Evolutionary conservation across 2,329 filamentous ascomycete species (phyloP).

Genomic region (Scolecobasidium constrictum): DNA sequence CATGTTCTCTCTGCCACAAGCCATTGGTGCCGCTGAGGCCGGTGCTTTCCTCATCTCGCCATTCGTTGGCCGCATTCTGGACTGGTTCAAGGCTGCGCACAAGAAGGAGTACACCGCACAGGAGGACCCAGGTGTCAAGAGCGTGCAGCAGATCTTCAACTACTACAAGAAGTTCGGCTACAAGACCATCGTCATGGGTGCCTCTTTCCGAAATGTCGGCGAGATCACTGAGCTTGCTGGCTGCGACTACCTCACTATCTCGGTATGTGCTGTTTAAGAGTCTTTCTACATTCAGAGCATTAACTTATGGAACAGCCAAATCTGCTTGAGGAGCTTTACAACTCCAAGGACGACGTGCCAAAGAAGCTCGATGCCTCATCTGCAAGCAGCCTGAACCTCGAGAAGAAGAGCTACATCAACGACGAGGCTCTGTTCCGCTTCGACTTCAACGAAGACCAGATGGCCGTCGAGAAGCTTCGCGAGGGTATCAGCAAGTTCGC

Average conservation of each 20-base stretch:
- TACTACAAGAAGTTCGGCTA: conserved; percentile 99
- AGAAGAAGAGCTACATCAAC: conserved; percentile 85
- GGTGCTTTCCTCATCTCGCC: conserved; percentile 96
- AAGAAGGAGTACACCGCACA: conserved; percentile 87
- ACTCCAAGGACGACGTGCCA: conserved; percentile 69
- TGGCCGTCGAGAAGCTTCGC: conserved; percentile 98
- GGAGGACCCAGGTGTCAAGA: conserved; percentile 93
- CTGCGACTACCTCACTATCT: conserved; percentile 98
- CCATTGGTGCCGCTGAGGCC: conserved; percentile 91
- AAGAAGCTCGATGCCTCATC: conserved; percentile 76
- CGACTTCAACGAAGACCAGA: conserved; percentile 99
- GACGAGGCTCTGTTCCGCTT: conserved; percentile 91
- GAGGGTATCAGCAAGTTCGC: conserved; percentile 99
- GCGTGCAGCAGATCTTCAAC: conserved; percentile 91
- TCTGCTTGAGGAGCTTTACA: conserved; percentile 87
- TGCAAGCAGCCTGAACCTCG: conserved; percentile 59
- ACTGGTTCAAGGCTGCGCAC: conserved; percentile 95
- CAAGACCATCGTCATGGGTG: conserved; percentile 99
- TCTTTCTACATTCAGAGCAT: neutral
- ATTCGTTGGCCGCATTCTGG: conserved; percentile 97
- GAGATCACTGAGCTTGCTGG: conserved; percentile 98
- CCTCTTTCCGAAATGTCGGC: conserved; percentile 90
- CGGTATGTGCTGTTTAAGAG: conserved; percentile 45
- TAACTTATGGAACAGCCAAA: conserved; percentile 49
- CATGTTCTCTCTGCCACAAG: conserved; percentile 94